Base-by-base conservation (phyloP, 257 asterid species). In the Solanum commersonii region DNA sequence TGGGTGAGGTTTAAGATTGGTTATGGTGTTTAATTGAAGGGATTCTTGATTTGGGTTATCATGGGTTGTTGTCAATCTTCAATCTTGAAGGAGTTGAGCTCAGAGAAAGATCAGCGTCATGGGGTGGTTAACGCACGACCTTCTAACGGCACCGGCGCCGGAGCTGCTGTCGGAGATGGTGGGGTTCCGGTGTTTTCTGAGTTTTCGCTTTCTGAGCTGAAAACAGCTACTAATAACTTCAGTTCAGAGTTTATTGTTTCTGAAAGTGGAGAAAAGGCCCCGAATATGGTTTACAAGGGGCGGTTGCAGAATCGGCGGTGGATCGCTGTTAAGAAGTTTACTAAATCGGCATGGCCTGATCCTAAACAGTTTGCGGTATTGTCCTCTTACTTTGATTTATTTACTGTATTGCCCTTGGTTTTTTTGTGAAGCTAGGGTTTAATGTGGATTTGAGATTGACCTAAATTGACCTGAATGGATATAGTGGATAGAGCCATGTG, bases 211-310 rank as follows among this genome's bases (percentile, higher is more conserved):
- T 77, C 95, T 88, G 98, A 94, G 92, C 96, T 96, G 33, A 95
- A 93, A 90, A 82, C 96, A 49, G 99, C 99, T 37, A 96, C 99
- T 27, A 92, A 90, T 91, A 94, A 91, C 94, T 96, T 96, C 94
- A 96, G 98, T 93, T 94, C 99, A 83, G 98, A 95, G 44, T 91
- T 90, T 38, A 95, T 94, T 84, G 99, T 96, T 56, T 95, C 98
- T 71, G 99, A 95, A 94, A 95, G 99, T 91, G 99, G 99, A 10
- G 98, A 94, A 91, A 96, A 96, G 85, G 99, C 99, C 27, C 99
- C 98, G 10, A 96, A 96, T 91, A 93, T 94, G 49, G 99, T 96
- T 77, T 96, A 94, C 40, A 91, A 93, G 52, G 99, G 99, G 67
- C 95, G 98, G 18, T 90, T 96, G 82, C 96, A 91, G 90, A 96